These are phyloP conservation scores for Knoxia roxburghii DNA, from an alignment of 257 asterid species.

Conservation along the genomic window DNA sequence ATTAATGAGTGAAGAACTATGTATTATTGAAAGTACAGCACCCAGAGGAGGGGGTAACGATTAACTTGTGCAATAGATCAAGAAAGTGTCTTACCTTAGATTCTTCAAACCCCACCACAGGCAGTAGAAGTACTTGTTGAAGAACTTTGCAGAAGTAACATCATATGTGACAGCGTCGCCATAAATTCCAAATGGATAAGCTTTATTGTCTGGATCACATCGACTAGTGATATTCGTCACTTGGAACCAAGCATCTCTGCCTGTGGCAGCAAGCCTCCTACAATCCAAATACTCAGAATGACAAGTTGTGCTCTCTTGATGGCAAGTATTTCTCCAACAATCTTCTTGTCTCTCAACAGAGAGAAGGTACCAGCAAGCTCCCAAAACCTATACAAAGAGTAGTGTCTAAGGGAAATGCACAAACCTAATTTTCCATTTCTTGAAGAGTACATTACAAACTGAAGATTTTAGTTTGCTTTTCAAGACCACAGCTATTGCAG, in stretches of 20 bases:
- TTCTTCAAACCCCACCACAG: conserved; percentile 96
- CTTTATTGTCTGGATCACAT: conserved; percentile 45
- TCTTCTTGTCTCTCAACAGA: conserved; percentile 92
- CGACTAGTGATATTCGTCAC: conserved; percentile 54
- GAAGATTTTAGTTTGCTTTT: background rate
- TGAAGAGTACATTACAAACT: background rate
- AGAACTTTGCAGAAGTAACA: conserved; percentile 65
- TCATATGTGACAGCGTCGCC: conserved; percentile 60
- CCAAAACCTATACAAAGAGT: conserved; percentile 46
- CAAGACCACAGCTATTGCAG: background rate
- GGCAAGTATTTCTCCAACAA: conserved; percentile 77
- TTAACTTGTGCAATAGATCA: background rate
- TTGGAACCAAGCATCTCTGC: conserved; percentile 54
- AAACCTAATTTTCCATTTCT: background rate
- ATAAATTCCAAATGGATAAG: conserved; percentile 81
- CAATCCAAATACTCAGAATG: conserved; percentile 59
- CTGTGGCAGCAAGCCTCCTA: conserved; percentile 33
- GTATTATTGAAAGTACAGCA: background rate
- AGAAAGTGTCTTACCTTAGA: conserved; percentile 50
- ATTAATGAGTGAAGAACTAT: background rate
- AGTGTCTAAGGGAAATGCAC: background rate
- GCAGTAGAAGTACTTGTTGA: conserved; percentile 86
- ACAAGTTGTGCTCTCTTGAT: conserved; percentile 46
- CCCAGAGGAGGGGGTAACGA: background rate
- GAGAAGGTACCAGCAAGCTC: conserved; percentile 94